A percentile compares a stretch with the other conserved stretches of the same genome.
phyloP scores from a whole-genome alignment of 78 protist species.

The Planoprotostelium fungivorum region DNA sequence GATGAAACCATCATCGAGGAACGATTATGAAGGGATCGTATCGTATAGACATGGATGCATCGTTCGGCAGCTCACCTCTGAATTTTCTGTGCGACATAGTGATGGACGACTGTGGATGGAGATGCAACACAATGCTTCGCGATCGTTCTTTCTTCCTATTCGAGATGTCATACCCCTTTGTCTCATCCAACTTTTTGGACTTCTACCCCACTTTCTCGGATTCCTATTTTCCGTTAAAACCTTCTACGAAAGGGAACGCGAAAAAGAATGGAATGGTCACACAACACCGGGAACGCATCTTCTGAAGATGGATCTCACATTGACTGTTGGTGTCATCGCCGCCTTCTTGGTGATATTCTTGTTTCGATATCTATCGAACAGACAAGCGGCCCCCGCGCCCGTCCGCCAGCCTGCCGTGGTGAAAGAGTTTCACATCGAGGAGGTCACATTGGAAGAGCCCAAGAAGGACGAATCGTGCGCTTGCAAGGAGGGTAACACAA shows the following conservation, averaged over 20 bases:
- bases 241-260: not conserved
- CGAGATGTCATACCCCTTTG: not conserved
- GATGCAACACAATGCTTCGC: not conserved
- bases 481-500: not conserved
- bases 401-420: no score
- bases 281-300: no score
- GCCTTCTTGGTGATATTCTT: not conserved
- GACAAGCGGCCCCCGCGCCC: no score
- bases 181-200: not conserved
- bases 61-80: conserved; percentile 43
- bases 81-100: conserved; percentile 61
- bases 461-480: not conserved
- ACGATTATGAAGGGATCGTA: not conserved
- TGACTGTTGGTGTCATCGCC: not conserved
- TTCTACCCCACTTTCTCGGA: not conserved
- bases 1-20: not conserved
- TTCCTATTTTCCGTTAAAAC: not conserved
- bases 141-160: not conserved
- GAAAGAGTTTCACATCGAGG: no score
- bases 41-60: no score
- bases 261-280: not conserved
- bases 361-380: not conserved
- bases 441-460: no score
- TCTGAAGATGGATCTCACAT: not conserved
- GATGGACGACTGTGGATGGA: not conserved